A percentile compares a stretch with the other conserved stretches of the same genome.
These are phyloP conservation scores for Sarocladium oryzae DNA, from an alignment of 2,329 filamentous ascomycete genomes.

Conservation along the genomic window DNA sequence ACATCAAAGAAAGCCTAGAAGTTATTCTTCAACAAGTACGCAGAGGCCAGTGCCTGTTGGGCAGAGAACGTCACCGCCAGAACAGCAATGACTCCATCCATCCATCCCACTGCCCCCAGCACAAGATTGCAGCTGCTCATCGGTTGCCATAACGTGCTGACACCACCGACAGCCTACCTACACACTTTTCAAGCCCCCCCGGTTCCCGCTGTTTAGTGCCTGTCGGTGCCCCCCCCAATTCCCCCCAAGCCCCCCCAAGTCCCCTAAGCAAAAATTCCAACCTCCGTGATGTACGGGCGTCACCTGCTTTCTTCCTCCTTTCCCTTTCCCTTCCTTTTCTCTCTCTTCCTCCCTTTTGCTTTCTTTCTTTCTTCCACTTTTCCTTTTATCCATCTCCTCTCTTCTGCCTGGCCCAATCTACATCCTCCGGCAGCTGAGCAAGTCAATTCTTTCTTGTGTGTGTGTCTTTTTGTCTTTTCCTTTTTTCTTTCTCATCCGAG, in stretches of 20 bases:
- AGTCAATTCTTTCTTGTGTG: background rate
- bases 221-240: no score
- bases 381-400: background rate
- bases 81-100: background rate
- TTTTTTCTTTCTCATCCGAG: background rate
- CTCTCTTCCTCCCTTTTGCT: slow-evolving; percentile 1
- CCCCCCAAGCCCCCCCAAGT: no score
- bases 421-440: background rate
- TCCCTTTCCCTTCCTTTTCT: background rate
- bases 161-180: background rate
- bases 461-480: no score
- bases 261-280: slow-evolving; percentile 3
- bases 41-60: no score
- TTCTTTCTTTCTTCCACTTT: no score
- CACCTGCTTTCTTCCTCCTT: slow-evolving; percentile 5
- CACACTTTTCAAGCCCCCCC: background rate
- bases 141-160: slow-evolving; percentile 4
- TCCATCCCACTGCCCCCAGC: background rate
- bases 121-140: background rate
- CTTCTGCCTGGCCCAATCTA: slow-evolving; percentile 5
- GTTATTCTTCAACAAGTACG: no score
- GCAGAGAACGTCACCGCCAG: no score
- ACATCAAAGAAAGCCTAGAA: no score
- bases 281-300: background rate
- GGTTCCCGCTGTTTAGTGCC: background rate